Base-by-base conservation (phyloP, 805 yeast genomes). In the Wickerhamomyces subpelliculosus region DNA sequence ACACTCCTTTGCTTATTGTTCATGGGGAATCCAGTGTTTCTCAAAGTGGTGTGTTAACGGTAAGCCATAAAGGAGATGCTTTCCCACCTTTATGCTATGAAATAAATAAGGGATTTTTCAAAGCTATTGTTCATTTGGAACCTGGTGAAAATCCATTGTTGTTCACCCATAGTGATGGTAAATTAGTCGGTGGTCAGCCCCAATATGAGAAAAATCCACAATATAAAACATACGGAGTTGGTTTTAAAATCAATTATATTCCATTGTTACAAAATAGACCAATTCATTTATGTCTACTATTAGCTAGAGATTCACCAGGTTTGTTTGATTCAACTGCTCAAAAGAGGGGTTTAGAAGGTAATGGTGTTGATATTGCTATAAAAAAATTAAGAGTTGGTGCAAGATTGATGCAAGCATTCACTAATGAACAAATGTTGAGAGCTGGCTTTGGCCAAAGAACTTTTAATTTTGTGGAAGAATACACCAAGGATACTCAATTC, bases 391-490 rank as follows among this genome's bases (percentile, higher is more conserved):
- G 93, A 49, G 75, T 87, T 43, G 96, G 85, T 4, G 95, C 84
- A 5, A 70, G 95, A 48, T 59, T 89, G 59, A 85, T 86, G 95
- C 90, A 86, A 51, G 94, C 96, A 1, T 88, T 73, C 58, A 89
- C 97, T 0, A 79, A 78, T 49, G 97, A 89, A 48, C 96, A 88
- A 54, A 86, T 90, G 95, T 58, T 77, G 37, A 64, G 80, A 28
- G 72, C 75, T 33, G 89, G 93, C 0, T 74, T 85, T 53, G 94
- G 96, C 10, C 74, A 79, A 46, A 65, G 97, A 43, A 69, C 84
- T 4, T 87, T 87, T 60, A 75, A 76, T 43, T 83, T 87, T 46
- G 78, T 69, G 2, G 95, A 89, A 49, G 84, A 77, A 46, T 73
- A 68, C 44, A 57, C 68, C 4, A 58, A 60, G 13, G 77, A 77